Evolutionary conservation across 352 stramenopile species (phyloP).

Genomic region (Poterioochromonas sp.): DNA sequence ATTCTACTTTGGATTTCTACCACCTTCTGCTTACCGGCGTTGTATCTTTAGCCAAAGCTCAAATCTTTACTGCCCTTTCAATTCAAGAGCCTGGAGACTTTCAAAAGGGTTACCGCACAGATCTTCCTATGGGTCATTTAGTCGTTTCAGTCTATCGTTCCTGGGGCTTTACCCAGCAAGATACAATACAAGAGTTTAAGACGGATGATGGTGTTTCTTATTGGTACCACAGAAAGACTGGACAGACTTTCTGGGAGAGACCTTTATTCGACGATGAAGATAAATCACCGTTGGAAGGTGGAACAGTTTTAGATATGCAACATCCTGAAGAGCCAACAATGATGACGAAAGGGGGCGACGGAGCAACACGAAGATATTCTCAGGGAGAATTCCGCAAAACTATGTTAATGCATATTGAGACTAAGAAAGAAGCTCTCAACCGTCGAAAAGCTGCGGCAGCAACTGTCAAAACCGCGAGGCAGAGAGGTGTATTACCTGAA

Average conservation of each 20-base stretch:
- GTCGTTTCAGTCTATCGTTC: constrained; percentile 76
- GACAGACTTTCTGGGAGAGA: constrained; percentile 78
- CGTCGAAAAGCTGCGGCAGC: background rate
- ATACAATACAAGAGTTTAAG: constrained; percentile 69
- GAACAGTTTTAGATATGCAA: constrained; percentile 58
- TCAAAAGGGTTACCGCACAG: constrained; percentile 67
- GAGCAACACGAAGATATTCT: background rate
- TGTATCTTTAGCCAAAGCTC: constrained; percentile 72
- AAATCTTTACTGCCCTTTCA: constrained; percentile 66
- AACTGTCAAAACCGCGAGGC: background rate
- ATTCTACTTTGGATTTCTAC: constrained; percentile 81
- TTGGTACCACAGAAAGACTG: constrained; percentile 63
- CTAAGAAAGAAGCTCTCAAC: constrained; percentile 9
- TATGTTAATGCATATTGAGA: constrained; percentile 16
- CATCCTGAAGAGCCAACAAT: constrained; percentile 51
- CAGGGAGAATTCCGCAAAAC: constrained; percentile 16
- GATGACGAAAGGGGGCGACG: constrained; percentile 4
- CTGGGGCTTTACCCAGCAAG: constrained; percentile 75
- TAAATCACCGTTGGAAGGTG: constrained; percentile 50
- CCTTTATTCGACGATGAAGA: constrained; percentile 68
- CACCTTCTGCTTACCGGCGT: constrained; percentile 67
- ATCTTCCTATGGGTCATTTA: constrained; percentile 62
- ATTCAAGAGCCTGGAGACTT: constrained; percentile 79
- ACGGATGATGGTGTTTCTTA: constrained; percentile 79
- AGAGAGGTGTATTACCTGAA: constrained; percentile 8